phyloP scores from a whole-genome alignment of 2,329 filamentous ascomycete genomes.

The Beauveria australis region DNA sequence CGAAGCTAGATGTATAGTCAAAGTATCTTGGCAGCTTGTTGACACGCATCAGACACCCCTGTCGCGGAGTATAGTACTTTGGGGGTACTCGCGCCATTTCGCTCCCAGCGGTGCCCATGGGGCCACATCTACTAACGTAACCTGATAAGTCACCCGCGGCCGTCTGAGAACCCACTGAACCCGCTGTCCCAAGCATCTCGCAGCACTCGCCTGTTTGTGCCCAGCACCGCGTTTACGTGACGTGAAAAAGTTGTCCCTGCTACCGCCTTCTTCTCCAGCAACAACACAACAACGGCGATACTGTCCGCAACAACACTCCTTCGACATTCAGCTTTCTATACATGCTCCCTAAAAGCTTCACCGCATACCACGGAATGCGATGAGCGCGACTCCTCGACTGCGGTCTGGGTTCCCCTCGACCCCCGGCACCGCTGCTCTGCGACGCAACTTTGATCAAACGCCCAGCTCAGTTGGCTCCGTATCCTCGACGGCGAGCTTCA shows the following conservation, averaged over 20 bases:
- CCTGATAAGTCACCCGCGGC: not conserved
- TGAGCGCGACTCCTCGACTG: constrained; percentile 76
- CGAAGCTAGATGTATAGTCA: not conserved
- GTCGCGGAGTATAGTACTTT: not conserved
- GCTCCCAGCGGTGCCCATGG: not conserved
- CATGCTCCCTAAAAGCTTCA: constrained; percentile 6
- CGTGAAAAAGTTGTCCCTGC: constrained; percentile 6
- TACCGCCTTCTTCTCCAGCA: not conserved
- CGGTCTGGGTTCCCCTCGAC: constrained; percentile 76
- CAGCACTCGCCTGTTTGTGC: not conserved
- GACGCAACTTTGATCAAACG: constrained; percentile 24
- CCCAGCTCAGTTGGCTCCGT: constrained; percentile 23
- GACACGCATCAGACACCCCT: not conserved
- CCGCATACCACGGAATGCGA: constrained; percentile 49
- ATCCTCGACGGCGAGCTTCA: constrained; percentile 21
- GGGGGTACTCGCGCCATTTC: not conserved
- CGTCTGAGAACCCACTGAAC: not conserved
- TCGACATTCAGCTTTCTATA: not conserved
- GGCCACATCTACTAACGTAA: not conserved
- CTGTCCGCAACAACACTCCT: not conserved
- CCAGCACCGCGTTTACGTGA: constrained; percentile 9
- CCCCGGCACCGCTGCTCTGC: constrained; percentile 44
- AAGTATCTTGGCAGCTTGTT: not conserved
- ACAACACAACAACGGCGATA: constrained; percentile 1
- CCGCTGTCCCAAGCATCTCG: too few species aligned